Evolutionary conservation across 805 yeast genomes (phyloP), one percentile per base, ranked within the genome.

Genomic region (Hanseniaspora occidentalis): DNA sequence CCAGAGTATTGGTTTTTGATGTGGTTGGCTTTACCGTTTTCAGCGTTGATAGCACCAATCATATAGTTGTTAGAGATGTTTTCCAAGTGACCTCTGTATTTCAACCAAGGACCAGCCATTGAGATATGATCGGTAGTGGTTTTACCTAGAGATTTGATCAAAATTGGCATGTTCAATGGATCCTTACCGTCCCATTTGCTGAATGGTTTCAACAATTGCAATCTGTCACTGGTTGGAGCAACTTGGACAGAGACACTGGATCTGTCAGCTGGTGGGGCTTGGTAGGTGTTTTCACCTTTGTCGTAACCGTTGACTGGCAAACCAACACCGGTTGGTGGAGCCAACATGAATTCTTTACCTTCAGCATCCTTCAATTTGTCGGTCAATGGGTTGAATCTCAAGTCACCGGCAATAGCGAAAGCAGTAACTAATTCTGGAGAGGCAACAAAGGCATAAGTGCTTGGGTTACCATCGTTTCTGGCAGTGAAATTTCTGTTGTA

Each of bases 51-150:
- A 53, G 97, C 97, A 74, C 98, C 98, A 74, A 89, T 89, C 95
- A 89, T 88, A 73, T 92, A 89, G 77, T 92, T 89, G 78, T 89
- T 86, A 53, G 96, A 86, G 62, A 89, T 92, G 80, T 89, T 89
- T 73, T 86, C 89, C 72, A 89, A 76, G 73, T 89, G 98, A 70
- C 98, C 98, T 76, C 96, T 84, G 89, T 89, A 89, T 74, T 89
- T 89, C 77, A 89, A 83, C 98, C 98, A 89, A 62, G 97, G 96
- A 71, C 98, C 98, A 62, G 98, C 98, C 94, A 85, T 88, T 59
- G 97, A 89, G 60, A 89, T 89, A 72, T 89, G 98, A 73, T 89
- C 98, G 56, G 98, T 89, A 58, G 98, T 89, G 65, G 96, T 88
- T 77, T 89, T 89, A 71, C 96, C 97, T 48, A 80, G 71, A 53